A percentile compares a stretch with the other conserved stretches of the same genome.
Evolutionary conservation across 164 flowering plant genomes (phyloP).

Genomic region (Nelumbo lutea): DNA sequence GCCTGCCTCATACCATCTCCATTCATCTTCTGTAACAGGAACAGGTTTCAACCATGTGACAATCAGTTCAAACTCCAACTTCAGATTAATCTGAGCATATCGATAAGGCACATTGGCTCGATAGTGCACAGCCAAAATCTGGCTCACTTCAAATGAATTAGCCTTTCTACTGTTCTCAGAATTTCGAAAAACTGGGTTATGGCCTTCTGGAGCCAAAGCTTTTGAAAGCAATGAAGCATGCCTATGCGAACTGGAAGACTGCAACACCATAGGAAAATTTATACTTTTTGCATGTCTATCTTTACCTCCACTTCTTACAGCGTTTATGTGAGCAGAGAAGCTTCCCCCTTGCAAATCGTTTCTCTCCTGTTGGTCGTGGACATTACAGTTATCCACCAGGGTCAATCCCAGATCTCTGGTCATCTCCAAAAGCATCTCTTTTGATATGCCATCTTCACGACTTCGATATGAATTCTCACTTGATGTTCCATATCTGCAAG

Average conservation of each 20-base stretch:
- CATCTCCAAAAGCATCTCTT: slow-evolving; percentile 7
- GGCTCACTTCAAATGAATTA: slow-evolving; percentile 20
- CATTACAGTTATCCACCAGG: background rate
- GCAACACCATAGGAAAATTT: slow-evolving; percentile 1
- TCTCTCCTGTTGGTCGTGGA: background rate
- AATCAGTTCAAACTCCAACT: slow-evolving; percentile 2
- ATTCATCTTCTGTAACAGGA: slow-evolving; percentile 29
- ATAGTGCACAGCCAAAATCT: slow-evolving; percentile 32
- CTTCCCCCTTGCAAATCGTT: background rate
- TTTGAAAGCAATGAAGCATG: background rate
- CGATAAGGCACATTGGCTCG: slow-evolving; percentile 18
- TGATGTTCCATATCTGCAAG: background rate
- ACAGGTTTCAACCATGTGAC: slow-evolving; percentile 44
- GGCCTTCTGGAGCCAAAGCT: background rate
- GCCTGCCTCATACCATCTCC: slow-evolving; percentile 44
- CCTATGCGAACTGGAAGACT: background rate
- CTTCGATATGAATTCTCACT: slow-evolving; percentile 6
- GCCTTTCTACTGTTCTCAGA: slow-evolving; percentile 17
- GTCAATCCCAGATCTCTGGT: background rate
- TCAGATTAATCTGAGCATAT: slow-evolving; percentile 21
- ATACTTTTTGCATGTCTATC: slow-evolving; percentile 2
- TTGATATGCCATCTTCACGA: background rate
- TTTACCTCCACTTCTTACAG: background rate
- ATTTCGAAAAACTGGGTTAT: slow-evolving; percentile 12
- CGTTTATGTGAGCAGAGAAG: background rate